Evolutionary conservation across 306 rosid species (phyloP).

Genomic region (Pyrus pyrifolia): DNA sequence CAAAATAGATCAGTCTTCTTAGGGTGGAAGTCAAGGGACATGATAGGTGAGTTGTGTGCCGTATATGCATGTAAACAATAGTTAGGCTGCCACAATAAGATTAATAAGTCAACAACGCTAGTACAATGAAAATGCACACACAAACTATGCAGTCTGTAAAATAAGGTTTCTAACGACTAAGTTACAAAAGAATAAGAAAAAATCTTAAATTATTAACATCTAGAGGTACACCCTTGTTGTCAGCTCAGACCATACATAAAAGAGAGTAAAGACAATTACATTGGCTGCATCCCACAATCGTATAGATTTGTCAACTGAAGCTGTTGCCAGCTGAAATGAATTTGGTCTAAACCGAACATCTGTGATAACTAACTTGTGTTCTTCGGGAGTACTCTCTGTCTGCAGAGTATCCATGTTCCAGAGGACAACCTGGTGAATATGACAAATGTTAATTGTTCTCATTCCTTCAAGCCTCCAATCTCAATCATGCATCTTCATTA

Average conservation of each 20-base stretch:
- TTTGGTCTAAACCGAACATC: slow-evolving; percentile 94
- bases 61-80: slow-evolving; percentile 41
- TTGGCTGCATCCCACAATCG: slow-evolving; percentile 90
- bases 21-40: slow-evolving; percentile 93
- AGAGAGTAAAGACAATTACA: slow-evolving; percentile 33
- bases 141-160: background rate
- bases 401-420: slow-evolving; percentile 92
- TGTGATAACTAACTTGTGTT: slow-evolving; percentile 58
- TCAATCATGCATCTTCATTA: background rate
- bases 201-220: too few species aligned
- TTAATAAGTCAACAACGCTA: background rate
- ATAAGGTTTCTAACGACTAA: background rate
- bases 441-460: slow-evolving; percentile 1
- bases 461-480: background rate
- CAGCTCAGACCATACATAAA: background rate
- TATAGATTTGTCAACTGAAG: slow-evolving; percentile 80
- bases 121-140: background rate
- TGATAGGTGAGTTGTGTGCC: slow-evolving; percentile 59
- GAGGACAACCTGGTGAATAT: slow-evolving; percentile 56
- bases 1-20: slow-evolving; percentile 82
- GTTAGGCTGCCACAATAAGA: slow-evolving; percentile 66
- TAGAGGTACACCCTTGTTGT: too few species aligned
- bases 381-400: slow-evolving; percentile 69
- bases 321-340: slow-evolving; percentile 82
- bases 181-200: background rate